Evolutionary conservation across 2,329 filamentous ascomycete species (phyloP).

Genomic region (Microsporum ferrugineum): DNA sequence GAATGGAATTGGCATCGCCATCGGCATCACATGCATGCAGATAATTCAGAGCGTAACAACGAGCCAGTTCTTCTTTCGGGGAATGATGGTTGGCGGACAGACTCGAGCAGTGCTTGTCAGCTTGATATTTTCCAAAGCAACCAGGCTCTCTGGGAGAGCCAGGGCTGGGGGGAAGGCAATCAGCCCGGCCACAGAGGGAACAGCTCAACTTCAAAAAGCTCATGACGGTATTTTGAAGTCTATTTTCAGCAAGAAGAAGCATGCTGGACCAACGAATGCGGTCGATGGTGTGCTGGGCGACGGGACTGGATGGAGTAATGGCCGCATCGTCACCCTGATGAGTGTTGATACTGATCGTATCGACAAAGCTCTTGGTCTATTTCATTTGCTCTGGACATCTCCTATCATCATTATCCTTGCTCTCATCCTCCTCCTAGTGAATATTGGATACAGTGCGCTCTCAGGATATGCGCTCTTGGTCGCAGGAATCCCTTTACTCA

Average conservation of each 20-base stretch:
- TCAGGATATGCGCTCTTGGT: slow-evolving; percentile 77
- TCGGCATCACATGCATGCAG: slow-evolving; percentile 81
- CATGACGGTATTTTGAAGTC: slow-evolving; percentile 33
- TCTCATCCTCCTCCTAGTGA: slow-evolving; percentile 68
- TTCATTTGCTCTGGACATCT: slow-evolving; percentile 84
- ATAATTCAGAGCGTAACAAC: slow-evolving; percentile 65
- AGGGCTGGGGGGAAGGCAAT: slow-evolving; percentile 61
- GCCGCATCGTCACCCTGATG: slow-evolving; percentile 86
- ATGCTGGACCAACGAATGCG: slow-evolving; percentile 25
- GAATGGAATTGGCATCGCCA: slow-evolving; percentile 65
- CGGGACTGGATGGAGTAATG: slow-evolving; percentile 80
- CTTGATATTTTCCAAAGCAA: slow-evolving; percentile 82
- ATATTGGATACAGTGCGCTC: slow-evolving; percentile 79
- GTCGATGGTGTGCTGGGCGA: slow-evolving; percentile 50
- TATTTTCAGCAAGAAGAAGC: slow-evolving; percentile 15
- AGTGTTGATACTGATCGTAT: slow-evolving; percentile 89
- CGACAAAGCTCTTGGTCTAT: slow-evolving; percentile 75
- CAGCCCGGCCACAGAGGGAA: slow-evolving; percentile 25
- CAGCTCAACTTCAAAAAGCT: slow-evolving; percentile 32
- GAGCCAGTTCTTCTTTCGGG: slow-evolving; percentile 85
- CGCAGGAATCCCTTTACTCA: slow-evolving; percentile 65
- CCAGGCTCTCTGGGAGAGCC: slow-evolving; percentile 77
- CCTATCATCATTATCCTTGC: slow-evolving; percentile 70
- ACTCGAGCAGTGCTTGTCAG: slow-evolving; percentile 69
- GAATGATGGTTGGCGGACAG: slow-evolving; percentile 85